phyloP scores from a whole-genome alignment of 441 rosid genomes.

The Breynia disticha region DNA sequence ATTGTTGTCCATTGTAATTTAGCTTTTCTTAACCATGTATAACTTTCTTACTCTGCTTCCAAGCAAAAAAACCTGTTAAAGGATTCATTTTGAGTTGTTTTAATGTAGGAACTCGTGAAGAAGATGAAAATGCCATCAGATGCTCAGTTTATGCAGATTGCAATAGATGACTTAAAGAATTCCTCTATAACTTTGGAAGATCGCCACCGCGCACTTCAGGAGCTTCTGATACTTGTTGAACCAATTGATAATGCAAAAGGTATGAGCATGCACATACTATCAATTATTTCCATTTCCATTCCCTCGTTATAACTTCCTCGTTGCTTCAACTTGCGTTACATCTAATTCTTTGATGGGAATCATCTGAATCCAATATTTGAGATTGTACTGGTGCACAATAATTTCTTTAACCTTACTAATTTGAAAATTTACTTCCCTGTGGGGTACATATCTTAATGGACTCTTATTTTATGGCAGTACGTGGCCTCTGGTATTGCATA shows the following conservation, averaged over 20 bases:
- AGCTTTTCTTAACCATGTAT: not conserved
- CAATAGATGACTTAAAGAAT: conserved; percentile 62
- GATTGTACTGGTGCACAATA: no score
- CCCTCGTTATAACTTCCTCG: no score
- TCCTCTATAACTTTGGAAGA: conserved; percentile 61
- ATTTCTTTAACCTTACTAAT: no score
- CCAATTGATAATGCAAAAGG: conserved; percentile 94
- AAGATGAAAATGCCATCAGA: conserved; percentile 78
- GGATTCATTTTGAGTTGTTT: not conserved
- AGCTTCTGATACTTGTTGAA: conserved; percentile 76
- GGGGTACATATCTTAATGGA: no score
- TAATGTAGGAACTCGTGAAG: conserved; percentile 58
- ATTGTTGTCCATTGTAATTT: not conserved
- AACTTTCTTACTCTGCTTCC: not conserved
- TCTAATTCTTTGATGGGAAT: no score
- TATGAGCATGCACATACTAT: conserved; percentile 13
- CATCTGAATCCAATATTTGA: no score
- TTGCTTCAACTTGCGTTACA: no score
- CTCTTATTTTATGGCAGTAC: no score
- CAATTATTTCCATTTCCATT: not conserved
- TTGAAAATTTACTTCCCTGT: no score
- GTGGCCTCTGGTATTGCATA: no score
- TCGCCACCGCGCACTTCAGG: conserved; percentile 67
- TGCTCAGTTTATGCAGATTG: conserved; percentile 63
- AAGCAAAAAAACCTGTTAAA: not conserved